phyloP scores from a whole-genome alignment of 2,329 filamentous ascomycete genomes.

The Colletotrichum tropicicola region DNA sequence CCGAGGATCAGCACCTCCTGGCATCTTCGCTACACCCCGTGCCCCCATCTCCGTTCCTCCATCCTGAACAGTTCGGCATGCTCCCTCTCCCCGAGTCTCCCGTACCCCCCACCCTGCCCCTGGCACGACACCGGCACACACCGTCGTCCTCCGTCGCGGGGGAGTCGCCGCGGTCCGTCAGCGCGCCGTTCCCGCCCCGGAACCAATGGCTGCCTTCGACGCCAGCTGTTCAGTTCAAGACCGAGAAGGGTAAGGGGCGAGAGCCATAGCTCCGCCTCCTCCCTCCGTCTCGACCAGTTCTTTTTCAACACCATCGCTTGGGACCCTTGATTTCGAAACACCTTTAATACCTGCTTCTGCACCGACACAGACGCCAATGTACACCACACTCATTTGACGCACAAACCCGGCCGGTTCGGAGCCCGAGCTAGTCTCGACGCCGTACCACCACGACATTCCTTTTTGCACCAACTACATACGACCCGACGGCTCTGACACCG shows the following conservation, averaged over 20 bases:
- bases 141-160: slow-evolving; percentile 33
- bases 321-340: slow-evolving; percentile 31
- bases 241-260: slow-evolving; percentile 30
- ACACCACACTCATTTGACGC: slow-evolving; percentile 43
- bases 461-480: slow-evolving; percentile 32
- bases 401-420: slow-evolving; percentile 31
- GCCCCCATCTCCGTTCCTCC: slow-evolving; percentile 55
- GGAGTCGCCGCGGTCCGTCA: slow-evolving; percentile 40
- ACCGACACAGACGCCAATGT: slow-evolving; percentile 45
- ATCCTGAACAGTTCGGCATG: slow-evolving; percentile 52
- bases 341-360: slow-evolving; percentile 38
- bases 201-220: slow-evolving; percentile 10
- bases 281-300: slow-evolving; percentile 38
- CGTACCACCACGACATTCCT: slow-evolving; percentile 47
- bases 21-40: slow-evolving; percentile 47
- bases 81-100: slow-evolving; percentile 57
- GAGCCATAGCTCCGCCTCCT: slow-evolving; percentile 46
- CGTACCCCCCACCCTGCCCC: slow-evolving; percentile 42
- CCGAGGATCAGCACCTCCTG: slow-evolving; percentile 49
- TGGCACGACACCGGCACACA: slow-evolving; percentile 45
- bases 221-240: slow-evolving; percentile 17
- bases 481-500: not conserved
- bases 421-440: slow-evolving; percentile 35
- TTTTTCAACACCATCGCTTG: slow-evolving; percentile 31
- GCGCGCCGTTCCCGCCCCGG: slow-evolving; percentile 29